A percentile compares a stretch with the other conserved stretches of the same genome.
Conservation (phyloP, 2,329 filamentous ascomycete species). For the Fusarium pseudograminearum region DNA sequence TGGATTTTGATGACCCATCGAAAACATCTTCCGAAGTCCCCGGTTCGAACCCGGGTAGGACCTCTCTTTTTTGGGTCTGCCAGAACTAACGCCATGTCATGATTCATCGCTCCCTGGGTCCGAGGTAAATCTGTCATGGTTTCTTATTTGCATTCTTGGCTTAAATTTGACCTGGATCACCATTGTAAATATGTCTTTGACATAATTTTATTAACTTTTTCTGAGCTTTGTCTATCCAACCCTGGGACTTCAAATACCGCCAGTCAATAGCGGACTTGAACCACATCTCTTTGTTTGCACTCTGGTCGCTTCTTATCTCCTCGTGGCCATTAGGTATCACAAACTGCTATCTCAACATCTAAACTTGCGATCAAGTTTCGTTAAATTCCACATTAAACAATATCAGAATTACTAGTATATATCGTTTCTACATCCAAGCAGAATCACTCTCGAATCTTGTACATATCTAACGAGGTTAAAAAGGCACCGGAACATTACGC, state of each 20-base stretch:
- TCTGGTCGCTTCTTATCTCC: no score
- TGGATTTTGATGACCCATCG: conserved; percentile 26
- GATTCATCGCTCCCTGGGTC: not conserved
- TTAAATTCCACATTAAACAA: not conserved
- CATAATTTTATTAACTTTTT: no score
- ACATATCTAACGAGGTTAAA: conserved; percentile 15
- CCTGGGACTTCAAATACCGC: no score
- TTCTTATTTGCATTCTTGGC: not conserved
- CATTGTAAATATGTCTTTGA: no score
- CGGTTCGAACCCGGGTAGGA: conserved; percentile 36
- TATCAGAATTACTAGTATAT: not conserved
- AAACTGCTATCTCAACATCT: not conserved
- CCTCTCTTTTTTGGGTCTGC: conserved; percentile 8
- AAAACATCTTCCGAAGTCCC: conserved; percentile 22
- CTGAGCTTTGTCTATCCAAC: no score
- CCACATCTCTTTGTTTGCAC: no score
- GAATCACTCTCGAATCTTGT: no score
- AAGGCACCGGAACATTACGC: conserved; percentile 58
- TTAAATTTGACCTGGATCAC: not conserved
- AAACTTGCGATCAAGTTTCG: not conserved
- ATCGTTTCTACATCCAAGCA: not conserved
- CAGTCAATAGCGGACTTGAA: no score
- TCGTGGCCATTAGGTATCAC: no score
- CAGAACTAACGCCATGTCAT: not conserved
- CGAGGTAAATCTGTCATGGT: no score